Conservation (phyloP, 768 basidiomycete species). For the Lyophyllum atratum region DNA sequence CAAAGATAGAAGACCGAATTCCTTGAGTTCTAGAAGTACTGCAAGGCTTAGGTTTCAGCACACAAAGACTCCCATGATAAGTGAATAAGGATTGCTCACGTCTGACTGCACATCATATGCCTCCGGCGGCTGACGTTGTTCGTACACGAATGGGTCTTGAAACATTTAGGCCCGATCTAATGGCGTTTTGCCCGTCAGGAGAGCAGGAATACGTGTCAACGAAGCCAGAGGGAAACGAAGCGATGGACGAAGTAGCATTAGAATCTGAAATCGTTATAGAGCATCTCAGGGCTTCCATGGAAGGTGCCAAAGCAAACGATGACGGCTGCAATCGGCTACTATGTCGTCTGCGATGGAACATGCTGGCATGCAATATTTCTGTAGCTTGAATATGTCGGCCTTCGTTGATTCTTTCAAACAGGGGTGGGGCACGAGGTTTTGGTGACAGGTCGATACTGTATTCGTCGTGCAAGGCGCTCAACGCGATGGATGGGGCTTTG, state of each 20-base stretch:
- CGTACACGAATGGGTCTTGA: conserved; percentile 19
- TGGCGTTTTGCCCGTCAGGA: neutral
- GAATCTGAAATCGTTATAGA: neutral
- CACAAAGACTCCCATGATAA: too few species aligned
- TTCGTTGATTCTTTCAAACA: neutral
- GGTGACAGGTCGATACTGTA: conserved; percentile 1
- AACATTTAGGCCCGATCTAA: conserved; percentile 1
- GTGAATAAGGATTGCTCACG: neutral
- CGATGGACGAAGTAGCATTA: neutral
- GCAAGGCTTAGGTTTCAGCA: too few species aligned
- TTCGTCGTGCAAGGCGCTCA: neutral
- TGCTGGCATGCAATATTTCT: neutral
- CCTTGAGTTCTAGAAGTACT: too few species aligned
- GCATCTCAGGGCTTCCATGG: neutral
- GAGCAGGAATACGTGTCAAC: neutral
- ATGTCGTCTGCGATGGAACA: neutral
- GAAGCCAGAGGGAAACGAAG: neutral
- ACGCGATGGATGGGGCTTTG: neutral
- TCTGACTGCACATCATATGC: conserved; percentile 15
- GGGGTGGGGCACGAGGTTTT: neutral
- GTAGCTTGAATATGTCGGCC: neutral
- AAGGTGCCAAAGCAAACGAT: neutral
- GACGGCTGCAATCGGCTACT: neutral
- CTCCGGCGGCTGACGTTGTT: conserved; percentile 27
- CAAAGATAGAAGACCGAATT: too few species aligned